Evolutionary conservation across 202 grass and related monocot genomes (phyloP).

Genomic region (Zoysia matrella): DNA sequence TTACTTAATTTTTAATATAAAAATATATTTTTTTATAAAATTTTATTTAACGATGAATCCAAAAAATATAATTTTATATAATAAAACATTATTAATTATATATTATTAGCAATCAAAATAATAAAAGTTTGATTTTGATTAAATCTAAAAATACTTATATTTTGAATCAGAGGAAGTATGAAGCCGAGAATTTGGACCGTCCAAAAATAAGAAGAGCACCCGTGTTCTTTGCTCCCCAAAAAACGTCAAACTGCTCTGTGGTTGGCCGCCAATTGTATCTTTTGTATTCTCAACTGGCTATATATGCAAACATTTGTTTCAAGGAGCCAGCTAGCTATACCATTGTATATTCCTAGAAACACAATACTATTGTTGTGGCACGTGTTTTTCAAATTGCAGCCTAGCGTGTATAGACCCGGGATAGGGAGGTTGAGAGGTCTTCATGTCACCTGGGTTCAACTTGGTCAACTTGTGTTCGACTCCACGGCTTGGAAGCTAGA

Average conservation of each 20-base stretch:
- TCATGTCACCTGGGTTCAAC: constrained; percentile 27
- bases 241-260: background rate
- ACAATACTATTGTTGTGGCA: constrained; percentile 17
- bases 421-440: constrained; percentile 47
- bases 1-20: too few species aligned
- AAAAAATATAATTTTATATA: too few species aligned
- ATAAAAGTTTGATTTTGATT: too few species aligned
- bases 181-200: background rate
- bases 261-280: background rate
- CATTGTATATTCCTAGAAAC: constrained; percentile 34
- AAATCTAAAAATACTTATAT: too few species aligned
- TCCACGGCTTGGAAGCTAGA: too few species aligned
- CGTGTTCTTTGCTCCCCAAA: background rate
- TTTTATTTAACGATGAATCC: too few species aligned
- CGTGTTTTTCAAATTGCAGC: constrained; percentile 43
- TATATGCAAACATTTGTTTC: background rate
- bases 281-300: constrained; percentile 17
- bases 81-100: too few species aligned
- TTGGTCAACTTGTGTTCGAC: background rate
- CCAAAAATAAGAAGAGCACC: background rate
- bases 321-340: constrained; percentile 15
- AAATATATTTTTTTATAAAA: too few species aligned
- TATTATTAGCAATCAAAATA: too few species aligned
- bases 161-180: too few species aligned
- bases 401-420: constrained; percentile 26